Percentiles rank a stretch among this genome's conserved stretches.
phyloP scores from a whole-genome alignment of 805 yeast genomes.

The Candida maesae region DNA sequence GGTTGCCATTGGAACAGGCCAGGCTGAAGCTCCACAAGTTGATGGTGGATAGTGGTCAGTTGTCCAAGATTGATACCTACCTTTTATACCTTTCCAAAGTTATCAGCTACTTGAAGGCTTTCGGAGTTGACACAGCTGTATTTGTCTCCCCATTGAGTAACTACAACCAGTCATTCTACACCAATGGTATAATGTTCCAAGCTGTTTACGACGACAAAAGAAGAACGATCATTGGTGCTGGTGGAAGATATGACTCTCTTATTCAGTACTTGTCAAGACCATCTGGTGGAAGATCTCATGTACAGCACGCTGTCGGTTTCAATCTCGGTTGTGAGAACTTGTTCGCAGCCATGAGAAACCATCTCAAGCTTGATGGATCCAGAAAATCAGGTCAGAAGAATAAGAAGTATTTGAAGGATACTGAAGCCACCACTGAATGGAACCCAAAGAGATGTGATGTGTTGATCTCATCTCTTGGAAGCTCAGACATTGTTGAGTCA shows the following conservation, averaged over 20 bases:
- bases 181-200: conserved; percentile 84
- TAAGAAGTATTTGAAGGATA: conserved; percentile 34
- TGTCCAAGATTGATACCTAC: conserved; percentile 58
- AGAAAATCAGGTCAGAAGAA: conserved; percentile 26
- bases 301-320: conserved; percentile 78
- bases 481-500: conserved; percentile 45
- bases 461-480: conserved; percentile 65
- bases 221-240: conserved; percentile 65
- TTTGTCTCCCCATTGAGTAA: conserved; percentile 79
- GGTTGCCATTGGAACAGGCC: conserved; percentile 63
- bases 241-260: conserved; percentile 87
- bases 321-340: conserved; percentile 72
- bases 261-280: conserved; percentile 64
- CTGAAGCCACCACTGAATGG: conserved; percentile 40
- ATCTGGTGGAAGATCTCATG: conserved; percentile 31
- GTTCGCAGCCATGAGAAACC: conserved; percentile 46
- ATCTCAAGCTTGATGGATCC: conserved; percentile 36
- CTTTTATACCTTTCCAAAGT: conserved; percentile 61
- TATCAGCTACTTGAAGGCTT: conserved; percentile 44
- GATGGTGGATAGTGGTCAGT: conserved; percentile 69
- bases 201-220: conserved; percentile 61
- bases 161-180: conserved; percentile 75
- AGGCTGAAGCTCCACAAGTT: conserved; percentile 58
- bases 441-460: conserved; percentile 73
- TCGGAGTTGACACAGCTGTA: conserved; percentile 58